Evolutionary conservation across 495 filamentous ascomycete genomes (phyloP), one percentile per base, ranked within the genome.

Genomic region (Polyplosphaeria fusca): DNA sequence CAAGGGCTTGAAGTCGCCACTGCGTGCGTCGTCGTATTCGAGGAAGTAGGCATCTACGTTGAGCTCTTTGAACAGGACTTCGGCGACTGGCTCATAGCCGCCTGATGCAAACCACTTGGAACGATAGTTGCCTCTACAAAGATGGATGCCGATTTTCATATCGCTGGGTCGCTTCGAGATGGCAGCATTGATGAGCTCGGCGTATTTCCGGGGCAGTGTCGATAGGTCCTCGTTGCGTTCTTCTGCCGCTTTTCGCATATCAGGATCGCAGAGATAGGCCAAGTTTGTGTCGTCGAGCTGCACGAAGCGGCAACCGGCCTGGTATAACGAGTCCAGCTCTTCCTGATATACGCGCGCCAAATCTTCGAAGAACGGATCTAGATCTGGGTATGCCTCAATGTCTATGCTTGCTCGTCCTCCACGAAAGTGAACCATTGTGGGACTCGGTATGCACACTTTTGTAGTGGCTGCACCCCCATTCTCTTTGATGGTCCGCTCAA

Each of bases 211-310:
- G 16, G 69, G 65, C 43, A 73, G 66, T 30, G 63, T 51, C 1
- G 64, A 55, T 24, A 69, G 52, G 45, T 71, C 69, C 50, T 70
- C 68, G 3, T 67, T 66, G 11, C 70, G 65, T 14, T 64, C 64
- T 19, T 43, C 52, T 24, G 66, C 59, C 18, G 55, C 61, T 35
- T 60, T 51, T 7, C 70, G 59, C 67, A 73, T 71, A 16, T 70
- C 63, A 16, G 67, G 60, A 35, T 71, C 67, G 58, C 69, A 73
- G 23, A 73, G 67, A 48, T 73, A 73, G 14, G 71, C 70, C 23
- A 73, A 48, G 25, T 71, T 71, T 24, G 71, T 70, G 49, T 71
- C 71, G 55, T 73, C 71, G 18, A 73, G 62, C 58, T 73, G 71
- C 25, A 73, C 56, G 43, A 69, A 69, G 37, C 69, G 64, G 30